Base-by-base conservation (phyloP, 1,284 basidiomycete species). In the Termitomyces sp. region DNA sequence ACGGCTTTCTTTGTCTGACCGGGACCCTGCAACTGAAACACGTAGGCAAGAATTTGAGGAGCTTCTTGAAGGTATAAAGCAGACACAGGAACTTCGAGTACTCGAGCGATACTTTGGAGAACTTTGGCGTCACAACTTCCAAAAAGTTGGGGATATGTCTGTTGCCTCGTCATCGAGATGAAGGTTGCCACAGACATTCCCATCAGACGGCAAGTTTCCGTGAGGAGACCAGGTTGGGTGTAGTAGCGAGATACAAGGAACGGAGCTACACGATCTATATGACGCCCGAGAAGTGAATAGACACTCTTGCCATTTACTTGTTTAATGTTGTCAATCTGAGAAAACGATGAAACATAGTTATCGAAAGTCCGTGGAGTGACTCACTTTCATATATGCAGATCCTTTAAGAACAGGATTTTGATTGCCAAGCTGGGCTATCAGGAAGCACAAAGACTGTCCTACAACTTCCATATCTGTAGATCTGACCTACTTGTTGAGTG, bases 91-190 rank as follows among this genome's bases (percentile, higher is more conserved):
- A 67, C 68, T 18, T 69, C 70, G 5, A 83, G 61, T 50, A 80
- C 73, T 45, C 65, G 69, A 6, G 76, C 64, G 28, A 79, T 68
- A 53, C 69, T 60, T 56, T 77, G 68, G 58, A 81, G 63, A 52
- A 80, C 66, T 35, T 70, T 73, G 1, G 78, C 65, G 45, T 93
- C 82, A 54, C 80, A 77, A 33, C 74, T 73, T 4, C 82, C 80
- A 57, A 93, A 88, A 31, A 94, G 66, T 18, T 75, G 71, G 0
- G 93, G 93, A 1, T 94, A 72, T 0, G 84, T 88, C 52, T 80
- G 75, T 2, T 76, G 67, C 9, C 89, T 74, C 0, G 86, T 90
- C 16, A 81, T 74, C 2, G 77, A 73, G 49, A 96, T 73, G 64
- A 96, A 93, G 57, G 83, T 81, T 11, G 72, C 66, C 0, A 77